phyloP scores from a whole-genome alignment of 1,139 yeast genomes.

The Magnusiomyces sp. region DNA sequence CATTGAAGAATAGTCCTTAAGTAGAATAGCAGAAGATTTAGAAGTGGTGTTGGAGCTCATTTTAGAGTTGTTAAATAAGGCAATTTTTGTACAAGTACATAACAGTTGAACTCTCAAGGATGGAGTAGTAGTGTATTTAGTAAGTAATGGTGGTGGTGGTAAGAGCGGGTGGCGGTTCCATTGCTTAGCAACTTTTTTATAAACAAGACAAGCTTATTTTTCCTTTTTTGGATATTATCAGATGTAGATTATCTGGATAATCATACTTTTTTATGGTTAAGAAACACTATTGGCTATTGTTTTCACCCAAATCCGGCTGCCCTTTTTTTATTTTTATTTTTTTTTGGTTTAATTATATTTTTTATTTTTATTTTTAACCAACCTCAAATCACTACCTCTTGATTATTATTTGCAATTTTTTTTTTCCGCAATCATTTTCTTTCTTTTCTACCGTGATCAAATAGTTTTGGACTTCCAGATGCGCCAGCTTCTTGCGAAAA shows the following conservation, averaged over 20 bases:
- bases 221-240: too few species aligned
- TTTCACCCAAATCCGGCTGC: neutral
- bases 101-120: too few species aligned
- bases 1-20: slow-evolving; percentile 10
- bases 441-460: neutral
- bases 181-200: neutral
- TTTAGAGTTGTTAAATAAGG: too few species aligned
- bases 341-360: neutral
- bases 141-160: neutral
- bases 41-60: neutral
- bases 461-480: neutral
- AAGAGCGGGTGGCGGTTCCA: neutral
- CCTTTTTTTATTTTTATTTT: neutral
- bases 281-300: neutral
- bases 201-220: neutral
- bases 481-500: neutral
- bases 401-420: neutral
- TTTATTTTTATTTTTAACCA: neutral
- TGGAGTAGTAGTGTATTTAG: neutral
- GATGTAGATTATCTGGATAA: too few species aligned
- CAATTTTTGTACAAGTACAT: too few species aligned
- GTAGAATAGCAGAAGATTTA: neutral
- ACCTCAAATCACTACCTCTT: neutral
- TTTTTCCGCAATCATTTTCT: neutral
- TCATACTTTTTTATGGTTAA: neutral